Evolutionary conservation across 2,329 filamentous ascomycete species (phyloP).

Genomic region (Beauveria scarabaeidicola): DNA sequence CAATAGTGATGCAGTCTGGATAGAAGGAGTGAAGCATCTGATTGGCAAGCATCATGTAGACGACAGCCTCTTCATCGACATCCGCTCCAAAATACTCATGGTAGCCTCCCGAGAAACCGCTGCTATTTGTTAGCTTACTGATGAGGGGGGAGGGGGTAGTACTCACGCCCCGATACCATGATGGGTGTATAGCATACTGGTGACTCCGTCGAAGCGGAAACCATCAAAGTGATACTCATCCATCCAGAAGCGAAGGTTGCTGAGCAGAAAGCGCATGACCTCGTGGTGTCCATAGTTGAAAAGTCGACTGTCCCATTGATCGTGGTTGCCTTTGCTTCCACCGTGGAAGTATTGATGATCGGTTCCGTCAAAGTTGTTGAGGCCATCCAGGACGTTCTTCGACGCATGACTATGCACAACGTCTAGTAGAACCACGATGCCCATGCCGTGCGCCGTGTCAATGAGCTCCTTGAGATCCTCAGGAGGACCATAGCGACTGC

Average conservation of each 20-base stretch:
- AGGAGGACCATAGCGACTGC: constrained; percentile 85
- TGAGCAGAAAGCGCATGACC: constrained; percentile 88
- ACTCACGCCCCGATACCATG: constrained; percentile 93
- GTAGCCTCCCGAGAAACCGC: constrained; percentile 93
- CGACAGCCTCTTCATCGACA: constrained; percentile 88
- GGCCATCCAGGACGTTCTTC: constrained; percentile 89
- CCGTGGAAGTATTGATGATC: constrained; percentile 95
- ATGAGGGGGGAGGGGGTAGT: not conserved
- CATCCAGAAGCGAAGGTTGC: constrained; percentile 98
- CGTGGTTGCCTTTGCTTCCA: constrained; percentile 75
- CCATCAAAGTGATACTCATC: constrained; percentile 95
- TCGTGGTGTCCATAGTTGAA: constrained; percentile 98
- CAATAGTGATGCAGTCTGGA: constrained; percentile 80
- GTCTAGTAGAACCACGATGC: constrained; percentile 84
- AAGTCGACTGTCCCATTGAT: constrained; percentile 89
- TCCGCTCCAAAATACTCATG: constrained; percentile 91
- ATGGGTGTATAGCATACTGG: constrained; percentile 93
- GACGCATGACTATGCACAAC: constrained; percentile 97
- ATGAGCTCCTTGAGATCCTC: constrained; percentile 96
- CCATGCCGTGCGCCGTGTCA: constrained; percentile 86
- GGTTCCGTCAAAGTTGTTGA: constrained; percentile 93
- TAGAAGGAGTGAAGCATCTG: constrained; percentile 91
- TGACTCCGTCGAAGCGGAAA: constrained; percentile 96
- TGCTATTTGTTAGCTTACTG: constrained; percentile 29
- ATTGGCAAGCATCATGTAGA: constrained; percentile 94